Percentiles rank a stretch among this genome's conserved stretches.
phyloP scores from a whole-genome alignment of 2,329 filamentous ascomycete genomes.

The Cladosporium sp. region DNA sequence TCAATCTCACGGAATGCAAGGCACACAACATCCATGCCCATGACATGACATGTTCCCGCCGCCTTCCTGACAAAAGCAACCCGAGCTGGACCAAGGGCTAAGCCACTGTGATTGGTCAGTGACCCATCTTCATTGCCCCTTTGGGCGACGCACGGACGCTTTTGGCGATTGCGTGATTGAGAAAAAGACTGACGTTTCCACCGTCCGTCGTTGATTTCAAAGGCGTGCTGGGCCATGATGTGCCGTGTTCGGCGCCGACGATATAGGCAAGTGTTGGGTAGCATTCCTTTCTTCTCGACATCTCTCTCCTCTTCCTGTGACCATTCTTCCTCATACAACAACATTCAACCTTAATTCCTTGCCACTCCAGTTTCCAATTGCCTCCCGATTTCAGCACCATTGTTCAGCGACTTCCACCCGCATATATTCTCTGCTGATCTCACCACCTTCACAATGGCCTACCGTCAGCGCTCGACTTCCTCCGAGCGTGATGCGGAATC shows the following conservation, averaged over 20 bases:
- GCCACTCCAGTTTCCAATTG: neutral
- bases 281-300: slow-evolving; percentile 12
- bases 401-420: neutral
- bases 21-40: slow-evolving; percentile 2
- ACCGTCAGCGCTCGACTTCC: slow-evolving; percentile 23
- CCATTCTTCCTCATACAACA: neutral
- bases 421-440: slow-evolving; percentile 1
- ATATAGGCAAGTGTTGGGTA: slow-evolving; percentile 19
- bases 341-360: no score
- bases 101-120: slow-evolving; percentile 1
- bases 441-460: slow-evolving; percentile 19
- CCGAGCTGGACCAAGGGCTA: slow-evolving; percentile 5
- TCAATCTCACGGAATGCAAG: slow-evolving; percentile 5
- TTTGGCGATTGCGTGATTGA: slow-evolving; percentile 11
- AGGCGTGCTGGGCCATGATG: slow-evolving; percentile 15
- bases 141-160: neutral
- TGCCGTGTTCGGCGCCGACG: slow-evolving; percentile 16
- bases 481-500: slow-evolving; percentile 58
- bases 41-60: neutral
- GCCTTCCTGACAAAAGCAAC: slow-evolving; percentile 5
- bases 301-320: slow-evolving; percentile 2
- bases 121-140: slow-evolving; percentile 2
- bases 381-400: neutral
- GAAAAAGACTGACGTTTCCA: slow-evolving; percentile 10
- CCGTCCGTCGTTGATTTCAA: slow-evolving; percentile 16